Evolutionary conservation across 345 rosid genomes (phyloP).

Genomic region (Eucalyptus paniculata): DNA sequence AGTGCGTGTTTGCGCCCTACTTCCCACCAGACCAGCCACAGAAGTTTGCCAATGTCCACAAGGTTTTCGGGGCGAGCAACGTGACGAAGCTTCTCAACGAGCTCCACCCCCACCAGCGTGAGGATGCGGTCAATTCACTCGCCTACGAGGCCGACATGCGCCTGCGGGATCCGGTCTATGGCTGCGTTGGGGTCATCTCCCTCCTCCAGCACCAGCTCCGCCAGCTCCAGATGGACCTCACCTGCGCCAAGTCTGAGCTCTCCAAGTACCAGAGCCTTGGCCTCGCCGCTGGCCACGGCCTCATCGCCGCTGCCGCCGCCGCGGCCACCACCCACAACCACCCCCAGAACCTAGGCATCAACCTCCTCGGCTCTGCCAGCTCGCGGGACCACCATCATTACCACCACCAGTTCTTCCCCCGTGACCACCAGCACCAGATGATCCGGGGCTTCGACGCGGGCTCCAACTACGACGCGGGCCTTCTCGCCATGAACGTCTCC

Average conservation of each 20-base stretch:
- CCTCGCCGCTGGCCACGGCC: conserved; percentile 21
- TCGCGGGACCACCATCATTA: conserved; percentile 46
- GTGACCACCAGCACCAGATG: conserved; percentile 57
- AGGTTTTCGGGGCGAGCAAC: conserved; percentile 11
- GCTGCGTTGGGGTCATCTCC: conserved; percentile 14
- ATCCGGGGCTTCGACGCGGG: conserved; percentile 44
- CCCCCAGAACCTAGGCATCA: conserved; percentile 50
- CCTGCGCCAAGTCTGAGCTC: conserved; percentile 14
- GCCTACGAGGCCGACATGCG: conserved; percentile 16
- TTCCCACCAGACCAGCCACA: conserved; percentile 14
- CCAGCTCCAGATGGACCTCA: conserved; percentile 13
- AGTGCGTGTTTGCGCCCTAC: conserved; percentile 15
- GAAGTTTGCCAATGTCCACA: conserved; percentile 13
- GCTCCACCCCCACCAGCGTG: conserved; percentile 13
- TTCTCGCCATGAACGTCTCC: conserved; percentile 58
- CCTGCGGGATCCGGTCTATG: conserved; percentile 9
- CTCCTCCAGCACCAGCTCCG: conserved; percentile 16
- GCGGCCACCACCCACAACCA: conserved; percentile 20
- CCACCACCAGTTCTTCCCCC: conserved; percentile 67
- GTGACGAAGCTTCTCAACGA: conserved; percentile 15
- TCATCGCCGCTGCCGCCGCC: conserved; percentile 43
- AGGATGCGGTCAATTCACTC: conserved; percentile 10
- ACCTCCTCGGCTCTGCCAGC: conserved; percentile 29
- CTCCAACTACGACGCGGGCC: conserved; percentile 32
- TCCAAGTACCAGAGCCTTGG: conserved; percentile 8